These are phyloP conservation scores for Podaxis mareebaensis DNA, from an alignment of 768 basidiomycete genomes.

Conservation along the genomic window DNA sequence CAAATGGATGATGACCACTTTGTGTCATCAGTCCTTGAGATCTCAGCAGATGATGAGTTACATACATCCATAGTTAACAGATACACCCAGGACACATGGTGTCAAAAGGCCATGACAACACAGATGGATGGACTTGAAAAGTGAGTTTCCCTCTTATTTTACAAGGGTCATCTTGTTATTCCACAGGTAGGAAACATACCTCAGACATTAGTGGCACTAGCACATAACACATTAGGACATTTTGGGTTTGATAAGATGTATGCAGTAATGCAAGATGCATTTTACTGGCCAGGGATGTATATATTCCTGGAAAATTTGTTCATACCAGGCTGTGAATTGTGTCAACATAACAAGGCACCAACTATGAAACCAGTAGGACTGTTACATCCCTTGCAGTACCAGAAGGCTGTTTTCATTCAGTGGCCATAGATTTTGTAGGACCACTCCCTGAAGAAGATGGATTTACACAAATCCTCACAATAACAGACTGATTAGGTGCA, in stretches of 20 bases:
- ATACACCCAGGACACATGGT: neutral
- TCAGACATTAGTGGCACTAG: constrained; percentile 25
- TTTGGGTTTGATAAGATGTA: constrained; percentile 34
- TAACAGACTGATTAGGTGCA: no score
- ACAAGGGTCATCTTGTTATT: constrained; percentile 24
- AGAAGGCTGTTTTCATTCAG: no score
- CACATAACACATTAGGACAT: constrained; percentile 32
- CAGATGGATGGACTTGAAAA: neutral
- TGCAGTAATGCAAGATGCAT: no score
- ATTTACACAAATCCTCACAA: no score
- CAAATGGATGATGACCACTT: neutral
- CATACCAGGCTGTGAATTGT: no score
- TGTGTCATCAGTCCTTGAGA: neutral
- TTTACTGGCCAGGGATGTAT: no score
- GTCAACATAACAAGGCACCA: no score
- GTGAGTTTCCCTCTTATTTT: constrained; percentile 24
- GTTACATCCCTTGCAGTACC: no score
- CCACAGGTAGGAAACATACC: constrained; percentile 23
- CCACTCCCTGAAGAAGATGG: no score
- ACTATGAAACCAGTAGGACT: no score
- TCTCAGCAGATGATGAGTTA: neutral
- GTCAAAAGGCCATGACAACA: neutral
- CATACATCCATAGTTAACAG: neutral
- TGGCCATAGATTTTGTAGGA: no score
- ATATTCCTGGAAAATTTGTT: no score